Evolutionary conservation across 1,284 basidiomycete genomes (phyloP).

Genomic region (Ganoderma lucidum): DNA sequence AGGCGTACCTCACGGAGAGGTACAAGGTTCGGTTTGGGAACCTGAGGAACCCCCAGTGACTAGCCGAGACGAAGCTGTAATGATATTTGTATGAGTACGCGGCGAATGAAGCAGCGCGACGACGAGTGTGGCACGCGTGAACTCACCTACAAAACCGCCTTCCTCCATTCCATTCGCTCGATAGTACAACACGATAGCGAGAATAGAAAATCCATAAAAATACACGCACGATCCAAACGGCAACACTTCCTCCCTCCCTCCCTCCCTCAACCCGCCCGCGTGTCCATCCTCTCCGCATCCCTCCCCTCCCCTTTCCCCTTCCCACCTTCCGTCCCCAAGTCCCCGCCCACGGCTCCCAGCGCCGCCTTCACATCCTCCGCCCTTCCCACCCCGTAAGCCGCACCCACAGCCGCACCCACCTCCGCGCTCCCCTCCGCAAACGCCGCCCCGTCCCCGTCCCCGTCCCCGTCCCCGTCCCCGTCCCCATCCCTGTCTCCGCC

Average conservation of each 20-base stretch:
- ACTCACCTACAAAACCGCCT: neutral
- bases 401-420: conserved; percentile 36
- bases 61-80: conserved; percentile 3
- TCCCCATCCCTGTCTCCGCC: conserved; percentile 21
- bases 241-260: neutral
- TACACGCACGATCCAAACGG: neutral
- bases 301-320: conserved; percentile 2
- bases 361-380: conserved; percentile 40
- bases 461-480: conserved; percentile 16
- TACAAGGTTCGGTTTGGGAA: conserved; percentile 20
- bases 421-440: conserved; percentile 38
- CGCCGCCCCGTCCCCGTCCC: conserved; percentile 19
- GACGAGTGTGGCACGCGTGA: neutral
- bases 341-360: conserved; percentile 26
- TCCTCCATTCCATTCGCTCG: neutral
- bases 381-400: conserved; percentile 35
- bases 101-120: neutral
- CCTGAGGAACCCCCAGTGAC: conserved; percentile 13
- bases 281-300: conserved; percentile 25
- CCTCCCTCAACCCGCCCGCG: conserved; percentile 11
- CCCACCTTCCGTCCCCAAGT: neutral
- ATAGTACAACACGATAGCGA: neutral
- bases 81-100: neutral
- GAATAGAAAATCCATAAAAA: neutral
- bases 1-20: conserved; percentile 25